Conservation (phyloP, 2,329 filamentous ascomycete species). For the Alternaria triticimaculans region DNA sequence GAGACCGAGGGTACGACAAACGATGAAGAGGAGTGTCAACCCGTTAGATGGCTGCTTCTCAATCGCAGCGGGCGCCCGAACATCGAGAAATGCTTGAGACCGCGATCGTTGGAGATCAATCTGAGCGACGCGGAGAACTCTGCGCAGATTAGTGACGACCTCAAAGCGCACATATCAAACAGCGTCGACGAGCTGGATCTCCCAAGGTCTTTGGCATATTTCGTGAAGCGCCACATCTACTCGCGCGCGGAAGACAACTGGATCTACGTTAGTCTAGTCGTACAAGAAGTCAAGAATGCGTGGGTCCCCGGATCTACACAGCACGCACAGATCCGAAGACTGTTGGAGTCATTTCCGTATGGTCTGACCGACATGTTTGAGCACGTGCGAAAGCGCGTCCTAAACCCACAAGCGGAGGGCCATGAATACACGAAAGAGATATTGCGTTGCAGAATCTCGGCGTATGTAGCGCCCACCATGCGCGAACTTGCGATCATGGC, state of each 20-base stretch:
- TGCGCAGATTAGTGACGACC: constrained; percentile 22
- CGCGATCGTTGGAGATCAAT: constrained; percentile 25
- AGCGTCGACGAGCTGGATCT: constrained; percentile 24
- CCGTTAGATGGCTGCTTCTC: constrained; percentile 29
- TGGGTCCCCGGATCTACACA: constrained; percentile 13
- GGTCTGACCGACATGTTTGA: constrained; percentile 34
- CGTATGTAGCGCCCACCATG: constrained; percentile 28
- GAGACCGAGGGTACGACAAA: background rate
- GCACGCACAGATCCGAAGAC: constrained; percentile 24
- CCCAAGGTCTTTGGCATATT: constrained; percentile 25
- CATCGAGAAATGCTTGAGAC: constrained; percentile 23
- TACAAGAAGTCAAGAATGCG: constrained; percentile 32
- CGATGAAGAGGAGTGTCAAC: constrained; percentile 1
- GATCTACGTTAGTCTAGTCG: constrained; percentile 30
- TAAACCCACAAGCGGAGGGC: constrained; percentile 19
- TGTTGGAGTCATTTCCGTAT: constrained; percentile 32
- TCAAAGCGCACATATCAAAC: constrained; percentile 22
- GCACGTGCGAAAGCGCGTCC: constrained; percentile 27
- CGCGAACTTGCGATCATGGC: constrained; percentile 33
- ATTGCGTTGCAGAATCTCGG: constrained; percentile 23
- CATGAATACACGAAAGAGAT: constrained; percentile 36
- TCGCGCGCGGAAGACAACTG: constrained; percentile 28
- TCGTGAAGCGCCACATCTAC: constrained; percentile 31
- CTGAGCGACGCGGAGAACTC: constrained; percentile 25
- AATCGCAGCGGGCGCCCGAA: constrained; percentile 27